Percentiles rank a stretch among this genome's conserved stretches.
phyloP scores from a whole-genome alignment of 306 rosid genomes.

The Cicer bijugum region DNA sequence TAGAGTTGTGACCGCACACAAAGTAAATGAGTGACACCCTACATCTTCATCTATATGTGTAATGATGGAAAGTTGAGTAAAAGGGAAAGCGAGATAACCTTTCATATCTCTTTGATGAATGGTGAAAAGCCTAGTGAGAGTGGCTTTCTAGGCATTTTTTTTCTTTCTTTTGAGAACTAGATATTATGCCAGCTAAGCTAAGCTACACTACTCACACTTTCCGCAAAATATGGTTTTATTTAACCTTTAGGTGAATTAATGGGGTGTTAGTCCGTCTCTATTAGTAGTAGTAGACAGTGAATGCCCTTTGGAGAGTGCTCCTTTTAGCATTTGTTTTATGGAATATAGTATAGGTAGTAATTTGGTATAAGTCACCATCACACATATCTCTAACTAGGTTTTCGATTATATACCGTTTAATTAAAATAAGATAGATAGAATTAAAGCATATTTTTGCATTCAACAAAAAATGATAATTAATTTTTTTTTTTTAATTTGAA shows the following conservation, averaged over 20 bases:
- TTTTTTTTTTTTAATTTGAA: too few species aligned
- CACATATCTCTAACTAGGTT: neutral
- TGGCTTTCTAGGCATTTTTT: conserved; percentile 30
- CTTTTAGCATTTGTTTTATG: conserved; percentile 7
- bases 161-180: conserved; percentile 33
- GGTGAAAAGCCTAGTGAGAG: conserved; percentile 20
- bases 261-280: conserved; percentile 41
- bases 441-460: too few species aligned
- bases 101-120: conserved; percentile 24
- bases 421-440: too few species aligned
- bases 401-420: too few species aligned
- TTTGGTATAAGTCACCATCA: conserved; percentile 49
- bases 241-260: conserved; percentile 28
- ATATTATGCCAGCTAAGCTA: conserved; percentile 41
- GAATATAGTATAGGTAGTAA: conserved; percentile 27
- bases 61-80: conserved; percentile 40
- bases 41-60: conserved; percentile 29
- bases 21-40: neutral
- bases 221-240: conserved; percentile 31
- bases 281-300: conserved; percentile 29
- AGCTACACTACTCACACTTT: conserved; percentile 39
- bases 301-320: conserved; percentile 24
- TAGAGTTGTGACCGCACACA: too few species aligned
- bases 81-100: conserved; percentile 36
- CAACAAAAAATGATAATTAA: too few species aligned